Conservation (phyloP, 2,329 filamentous ascomycete species). For the Talaromyces amestolkiae region DNA sequence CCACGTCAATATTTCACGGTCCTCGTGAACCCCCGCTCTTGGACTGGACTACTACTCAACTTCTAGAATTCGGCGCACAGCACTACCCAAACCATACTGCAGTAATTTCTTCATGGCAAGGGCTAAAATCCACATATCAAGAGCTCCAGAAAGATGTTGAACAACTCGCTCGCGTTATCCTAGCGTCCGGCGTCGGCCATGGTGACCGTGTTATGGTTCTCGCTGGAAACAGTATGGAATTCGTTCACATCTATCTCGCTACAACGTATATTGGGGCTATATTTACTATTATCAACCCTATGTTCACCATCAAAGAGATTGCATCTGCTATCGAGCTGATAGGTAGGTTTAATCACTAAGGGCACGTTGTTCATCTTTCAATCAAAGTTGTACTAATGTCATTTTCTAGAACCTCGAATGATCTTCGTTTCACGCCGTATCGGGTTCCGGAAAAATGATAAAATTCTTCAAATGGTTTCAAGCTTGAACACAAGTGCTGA, state of each 20-base stretch:
- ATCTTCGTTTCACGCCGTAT: too few relatives aligned
- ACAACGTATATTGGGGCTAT: slow-evolving; percentile 60
- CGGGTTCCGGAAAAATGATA: too few relatives aligned
- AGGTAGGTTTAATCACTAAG: not conserved
- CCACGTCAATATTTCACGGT: not conserved
- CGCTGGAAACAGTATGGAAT: slow-evolving; percentile 54
- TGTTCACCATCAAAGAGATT: slow-evolving; percentile 61
- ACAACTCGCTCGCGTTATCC: slow-evolving; percentile 33
- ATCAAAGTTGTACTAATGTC: too few relatives aligned
- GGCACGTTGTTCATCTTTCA: too few relatives aligned
- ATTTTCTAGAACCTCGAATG: not conserved
- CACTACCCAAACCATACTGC: not conserved
- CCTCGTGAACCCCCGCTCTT: not conserved
- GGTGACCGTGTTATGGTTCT: slow-evolving; percentile 68
- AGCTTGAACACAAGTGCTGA: too few relatives aligned
- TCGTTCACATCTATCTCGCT: slow-evolving; percentile 64
- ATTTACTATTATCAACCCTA: slow-evolving; percentile 70
- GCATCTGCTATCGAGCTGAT: slow-evolving; percentile 40
- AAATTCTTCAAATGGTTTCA: too few relatives aligned
- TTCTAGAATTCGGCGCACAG: not conserved
- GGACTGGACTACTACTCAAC: not conserved
- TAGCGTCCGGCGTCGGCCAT: slow-evolving; percentile 60
- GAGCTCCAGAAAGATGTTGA: not conserved
- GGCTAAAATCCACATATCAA: too few relatives aligned
- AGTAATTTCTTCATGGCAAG: not conserved